Evolutionary conservation across 2,329 filamentous ascomycete species (phyloP).

Genomic region (Xylaria sp.): DNA sequence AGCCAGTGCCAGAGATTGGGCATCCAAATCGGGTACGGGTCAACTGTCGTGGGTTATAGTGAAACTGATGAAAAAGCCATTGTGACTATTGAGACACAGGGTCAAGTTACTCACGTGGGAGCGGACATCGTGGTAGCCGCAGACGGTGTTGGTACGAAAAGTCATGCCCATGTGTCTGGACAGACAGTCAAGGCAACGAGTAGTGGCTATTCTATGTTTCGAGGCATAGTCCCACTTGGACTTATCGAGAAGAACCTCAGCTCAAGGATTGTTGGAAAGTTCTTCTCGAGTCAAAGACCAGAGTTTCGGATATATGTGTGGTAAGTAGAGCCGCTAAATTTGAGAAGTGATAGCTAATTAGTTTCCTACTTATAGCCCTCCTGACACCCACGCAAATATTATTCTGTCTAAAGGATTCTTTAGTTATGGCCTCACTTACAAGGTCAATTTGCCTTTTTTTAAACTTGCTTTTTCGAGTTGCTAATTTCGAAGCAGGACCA

Average conservation of each 20-base stretch:
- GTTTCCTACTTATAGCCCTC: background rate
- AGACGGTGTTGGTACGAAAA: slow-evolving; percentile 41
- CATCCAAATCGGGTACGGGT: background rate
- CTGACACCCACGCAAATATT: background rate
- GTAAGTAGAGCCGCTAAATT: background rate
- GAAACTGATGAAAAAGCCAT: background rate
- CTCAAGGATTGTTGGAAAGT: background rate
- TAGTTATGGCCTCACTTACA: background rate
- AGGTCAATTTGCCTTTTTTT: background rate
- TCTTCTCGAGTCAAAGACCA: background rate
- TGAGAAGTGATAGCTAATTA: background rate
- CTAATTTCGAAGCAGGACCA: background rate
- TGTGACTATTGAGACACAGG: slow-evolving; percentile 20
- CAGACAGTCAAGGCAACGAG: slow-evolving; percentile 29
- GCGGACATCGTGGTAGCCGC: slow-evolving; percentile 41
- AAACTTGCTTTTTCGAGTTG: background rate
- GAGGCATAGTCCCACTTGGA: background rate
- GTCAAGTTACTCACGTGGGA: slow-evolving; percentile 24
- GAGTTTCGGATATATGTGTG: background rate
- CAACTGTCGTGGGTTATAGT: background rate
- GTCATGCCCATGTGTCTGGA: slow-evolving; percentile 31
- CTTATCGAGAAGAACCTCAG: background rate
- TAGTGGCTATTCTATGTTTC: slow-evolving; percentile 30
- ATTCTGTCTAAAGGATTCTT: background rate
- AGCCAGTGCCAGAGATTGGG: background rate